Conservation (phyloP, 192 early-diverging fungal species). For the Coemansia sp. region DNA sequence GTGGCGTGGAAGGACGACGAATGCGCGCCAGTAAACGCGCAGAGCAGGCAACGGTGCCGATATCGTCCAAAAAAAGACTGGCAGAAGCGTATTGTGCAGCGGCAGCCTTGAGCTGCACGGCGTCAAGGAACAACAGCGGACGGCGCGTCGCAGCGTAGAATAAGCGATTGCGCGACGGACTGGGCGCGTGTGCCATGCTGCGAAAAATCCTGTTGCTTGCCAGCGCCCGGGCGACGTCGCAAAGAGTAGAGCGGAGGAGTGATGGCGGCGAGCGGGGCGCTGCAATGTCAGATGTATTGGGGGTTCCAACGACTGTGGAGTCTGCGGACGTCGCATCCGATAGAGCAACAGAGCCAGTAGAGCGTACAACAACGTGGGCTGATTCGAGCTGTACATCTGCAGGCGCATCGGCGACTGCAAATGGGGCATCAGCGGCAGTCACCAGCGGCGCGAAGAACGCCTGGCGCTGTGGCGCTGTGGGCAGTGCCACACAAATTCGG, state of each 20-base stretch:
- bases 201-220: slow-evolving; percentile 9
- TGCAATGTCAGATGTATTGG: not conserved
- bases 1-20: not conserved
- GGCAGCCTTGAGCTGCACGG: slow-evolving; percentile 48
- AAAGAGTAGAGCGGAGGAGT: not conserved
- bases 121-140: slow-evolving; percentile 56
- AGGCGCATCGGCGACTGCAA: not conserved
- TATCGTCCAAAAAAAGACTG: slow-evolving; percentile 44
- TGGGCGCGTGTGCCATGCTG: slow-evolving; percentile 49
- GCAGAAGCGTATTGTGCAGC: slow-evolving; percentile 33
- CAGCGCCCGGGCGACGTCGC: not conserved
- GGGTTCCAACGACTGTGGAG: not conserved
- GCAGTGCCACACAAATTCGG: slow-evolving; percentile 8
- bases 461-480: slow-evolving; percentile 1
- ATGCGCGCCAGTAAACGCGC: slow-evolving; percentile 14
- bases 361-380: not conserved
- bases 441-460: slow-evolving; percentile 26
- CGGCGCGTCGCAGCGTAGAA: slow-evolving; percentile 50
- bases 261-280: no score
- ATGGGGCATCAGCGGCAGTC: not conserved
- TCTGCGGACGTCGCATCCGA: not conserved
- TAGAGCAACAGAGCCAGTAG: not conserved
- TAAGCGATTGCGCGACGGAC: slow-evolving; percentile 43
- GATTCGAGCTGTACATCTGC: not conserved
- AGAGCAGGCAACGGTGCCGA: slow-evolving; percentile 41